Conservation (phyloP, 257 asterid species). For the Scutellaria minor region DNA sequence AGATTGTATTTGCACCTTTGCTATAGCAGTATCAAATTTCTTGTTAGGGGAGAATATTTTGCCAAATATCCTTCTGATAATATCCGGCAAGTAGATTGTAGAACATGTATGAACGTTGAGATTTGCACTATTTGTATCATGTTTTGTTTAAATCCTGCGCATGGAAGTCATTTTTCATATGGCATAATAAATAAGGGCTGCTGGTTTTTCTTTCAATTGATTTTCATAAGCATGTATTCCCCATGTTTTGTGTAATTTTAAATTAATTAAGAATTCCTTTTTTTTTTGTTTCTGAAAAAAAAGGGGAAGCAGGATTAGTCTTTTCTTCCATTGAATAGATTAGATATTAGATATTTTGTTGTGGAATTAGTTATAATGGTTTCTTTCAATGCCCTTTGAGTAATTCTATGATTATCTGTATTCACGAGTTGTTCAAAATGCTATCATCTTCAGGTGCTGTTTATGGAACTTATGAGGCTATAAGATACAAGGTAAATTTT, state of each 20-base stretch:
- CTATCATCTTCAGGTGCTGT: slow-evolving; percentile 60
- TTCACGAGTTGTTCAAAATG: slow-evolving; percentile 5
- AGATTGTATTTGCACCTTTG: background rate
- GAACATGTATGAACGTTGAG: slow-evolving; percentile 5
- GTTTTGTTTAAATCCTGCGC: background rate
- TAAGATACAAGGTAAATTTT: slow-evolving; percentile 58
- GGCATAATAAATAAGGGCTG: background rate
- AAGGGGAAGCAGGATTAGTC: background rate
- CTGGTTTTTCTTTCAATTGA: background rate
- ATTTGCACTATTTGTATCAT: slow-evolving; percentile 16
- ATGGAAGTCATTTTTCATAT: slow-evolving; percentile 22
- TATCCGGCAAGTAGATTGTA: background rate
- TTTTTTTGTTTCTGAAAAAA: background rate
- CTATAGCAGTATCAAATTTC: slow-evolving; percentile 16
- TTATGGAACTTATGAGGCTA: slow-evolving; percentile 73
- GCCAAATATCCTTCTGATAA: background rate
- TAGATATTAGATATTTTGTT: background rate
- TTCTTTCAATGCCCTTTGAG: background rate
- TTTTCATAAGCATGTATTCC: background rate
- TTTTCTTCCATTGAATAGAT: background rate
- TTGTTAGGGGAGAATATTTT: background rate
- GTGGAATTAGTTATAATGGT: background rate
- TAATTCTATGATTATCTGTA: background rate
- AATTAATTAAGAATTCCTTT: too few relatives aligned
- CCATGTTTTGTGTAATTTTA: too few relatives aligned